These are phyloP conservation scores for Alternaria rosae DNA, from an alignment of 2,329 filamentous ascomycete species.

Conservation along the genomic window DNA sequence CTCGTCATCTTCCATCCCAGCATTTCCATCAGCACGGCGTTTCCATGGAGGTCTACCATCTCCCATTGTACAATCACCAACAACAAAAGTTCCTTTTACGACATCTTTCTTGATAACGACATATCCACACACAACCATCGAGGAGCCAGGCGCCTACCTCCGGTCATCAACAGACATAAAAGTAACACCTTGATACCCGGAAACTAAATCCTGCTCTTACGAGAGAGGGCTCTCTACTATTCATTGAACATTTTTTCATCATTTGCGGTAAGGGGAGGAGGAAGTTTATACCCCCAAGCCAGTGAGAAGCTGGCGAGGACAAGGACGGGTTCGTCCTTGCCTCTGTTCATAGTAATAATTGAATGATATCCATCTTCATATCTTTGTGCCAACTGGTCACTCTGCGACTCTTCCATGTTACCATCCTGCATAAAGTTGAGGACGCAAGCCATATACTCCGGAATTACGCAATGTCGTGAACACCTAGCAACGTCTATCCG, in stretches of 20 bases:
- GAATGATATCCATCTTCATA: conserved; percentile 1
- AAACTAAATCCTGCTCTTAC: conserved; percentile 15
- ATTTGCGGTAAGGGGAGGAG: not conserved
- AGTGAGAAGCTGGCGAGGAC: not conserved
- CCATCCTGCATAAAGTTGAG: not conserved
- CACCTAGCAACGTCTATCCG: not conserved
- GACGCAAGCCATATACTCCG: not conserved
- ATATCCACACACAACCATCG: conserved; percentile 40
- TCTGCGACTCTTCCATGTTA: not conserved
- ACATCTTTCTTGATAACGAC: conserved; percentile 4
- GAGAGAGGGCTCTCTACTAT: conserved; percentile 13
- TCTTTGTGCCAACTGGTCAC: not conserved
- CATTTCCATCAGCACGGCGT: conserved; percentile 19
- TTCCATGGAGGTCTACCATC: conserved; percentile 14
- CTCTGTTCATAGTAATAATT: not conserved
- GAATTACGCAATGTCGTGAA: not conserved
- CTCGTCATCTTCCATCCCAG: conserved; percentile 28
- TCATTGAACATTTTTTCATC: not conserved
- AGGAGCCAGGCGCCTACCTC: conserved; percentile 42
- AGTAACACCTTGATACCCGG: conserved; percentile 16
- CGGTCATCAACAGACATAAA: conserved; percentile 12
- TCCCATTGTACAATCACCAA: conserved; percentile 11
- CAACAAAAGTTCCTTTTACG: conserved; percentile 25
- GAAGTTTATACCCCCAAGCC: not conserved
- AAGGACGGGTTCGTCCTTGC: not conserved